These are phyloP conservation scores for Elongisporangium undulatum DNA, from an alignment of 352 stramenopile species.

Conservation along the genomic window DNA sequence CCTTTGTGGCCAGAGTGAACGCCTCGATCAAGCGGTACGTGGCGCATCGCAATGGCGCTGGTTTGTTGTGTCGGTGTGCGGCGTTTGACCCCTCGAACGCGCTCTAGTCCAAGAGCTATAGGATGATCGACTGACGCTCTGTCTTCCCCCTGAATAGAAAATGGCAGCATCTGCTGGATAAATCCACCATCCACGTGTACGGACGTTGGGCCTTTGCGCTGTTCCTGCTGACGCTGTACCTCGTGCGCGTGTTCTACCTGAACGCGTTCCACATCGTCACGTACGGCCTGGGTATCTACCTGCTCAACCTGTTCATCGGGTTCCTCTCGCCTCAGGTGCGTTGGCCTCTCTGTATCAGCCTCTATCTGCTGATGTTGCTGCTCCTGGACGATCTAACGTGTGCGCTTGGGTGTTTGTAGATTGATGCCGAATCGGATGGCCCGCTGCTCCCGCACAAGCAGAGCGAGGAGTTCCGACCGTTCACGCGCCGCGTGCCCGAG, in stretches of 20 bases:
- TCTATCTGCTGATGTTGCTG: neutral
- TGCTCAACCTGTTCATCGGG: conserved; percentile 99
- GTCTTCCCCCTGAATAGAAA: conserved; percentile 49
- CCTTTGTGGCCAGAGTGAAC: conserved; percentile 73
- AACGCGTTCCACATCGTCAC: conserved; percentile 99
- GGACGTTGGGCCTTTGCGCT: conserved; percentile 90
- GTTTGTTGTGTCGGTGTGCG: neutral
- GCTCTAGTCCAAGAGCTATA: neutral
- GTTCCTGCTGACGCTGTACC: conserved; percentile 88
- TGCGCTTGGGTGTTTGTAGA: conserved; percentile 29
- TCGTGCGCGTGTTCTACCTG: conserved; percentile 89
- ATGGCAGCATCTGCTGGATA: conserved; percentile 97
- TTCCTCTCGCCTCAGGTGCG: conserved; percentile 97
- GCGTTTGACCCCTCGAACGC: neutral
- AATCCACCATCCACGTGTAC: conserved; percentile 96
- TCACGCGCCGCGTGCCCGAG: conserved; percentile 93
- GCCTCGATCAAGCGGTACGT: conserved; percentile 76
- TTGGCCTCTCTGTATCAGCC: neutral
- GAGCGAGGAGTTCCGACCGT: conserved; percentile 91
- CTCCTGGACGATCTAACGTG: neutral
- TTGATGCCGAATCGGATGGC: conserved; percentile 86
- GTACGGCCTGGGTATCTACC: conserved; percentile 98
- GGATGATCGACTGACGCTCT: neutral
- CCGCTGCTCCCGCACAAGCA: conserved; percentile 88
- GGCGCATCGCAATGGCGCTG: neutral